phyloP scores from a whole-genome alignment of 352 stramenopile species.

The Phytophthora citricola region DNA sequence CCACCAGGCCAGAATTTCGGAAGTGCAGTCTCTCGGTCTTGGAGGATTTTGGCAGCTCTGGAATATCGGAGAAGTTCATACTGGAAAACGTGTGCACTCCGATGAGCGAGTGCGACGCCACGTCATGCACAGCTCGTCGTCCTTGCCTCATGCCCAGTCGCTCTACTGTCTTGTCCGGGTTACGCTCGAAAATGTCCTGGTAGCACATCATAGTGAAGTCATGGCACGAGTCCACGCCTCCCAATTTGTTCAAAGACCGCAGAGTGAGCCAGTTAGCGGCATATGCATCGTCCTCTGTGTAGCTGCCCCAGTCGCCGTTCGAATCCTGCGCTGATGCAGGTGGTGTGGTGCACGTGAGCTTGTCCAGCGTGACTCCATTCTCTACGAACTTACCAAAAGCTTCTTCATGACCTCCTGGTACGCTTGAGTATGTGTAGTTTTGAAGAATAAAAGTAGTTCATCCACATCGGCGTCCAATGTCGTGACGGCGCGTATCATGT shows the following conservation, averaged over 20 bases:
- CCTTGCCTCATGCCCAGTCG: constrained; percentile 30
- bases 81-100: neutral
- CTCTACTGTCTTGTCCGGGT: constrained; percentile 26
- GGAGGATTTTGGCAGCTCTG: neutral
- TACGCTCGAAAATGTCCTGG: neutral
- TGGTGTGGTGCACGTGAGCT: constrained; percentile 43
- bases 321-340: neutral
- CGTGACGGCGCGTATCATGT: constrained; percentile 60
- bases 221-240: neutral
- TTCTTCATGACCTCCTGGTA: constrained; percentile 49
- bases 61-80: neutral
- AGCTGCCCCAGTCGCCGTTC: constrained; percentile 19
- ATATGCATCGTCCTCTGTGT: constrained; percentile 63
- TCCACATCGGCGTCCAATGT: constrained; percentile 49
- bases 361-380: constrained; percentile 50
- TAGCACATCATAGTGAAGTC: neutral
- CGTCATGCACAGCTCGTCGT: constrained; percentile 14
- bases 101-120: constrained; percentile 32
- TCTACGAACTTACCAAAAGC: constrained; percentile 47
- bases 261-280: constrained; percentile 1
- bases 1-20: constrained; percentile 52
- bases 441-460: constrained; percentile 47
- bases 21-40: neutral
- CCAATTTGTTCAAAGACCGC: neutral
- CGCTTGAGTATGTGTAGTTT: constrained; percentile 33